phyloP scores from a whole-genome alignment of 2,329 filamentous ascomycete species.

The Microsporum audouinii region DNA sequence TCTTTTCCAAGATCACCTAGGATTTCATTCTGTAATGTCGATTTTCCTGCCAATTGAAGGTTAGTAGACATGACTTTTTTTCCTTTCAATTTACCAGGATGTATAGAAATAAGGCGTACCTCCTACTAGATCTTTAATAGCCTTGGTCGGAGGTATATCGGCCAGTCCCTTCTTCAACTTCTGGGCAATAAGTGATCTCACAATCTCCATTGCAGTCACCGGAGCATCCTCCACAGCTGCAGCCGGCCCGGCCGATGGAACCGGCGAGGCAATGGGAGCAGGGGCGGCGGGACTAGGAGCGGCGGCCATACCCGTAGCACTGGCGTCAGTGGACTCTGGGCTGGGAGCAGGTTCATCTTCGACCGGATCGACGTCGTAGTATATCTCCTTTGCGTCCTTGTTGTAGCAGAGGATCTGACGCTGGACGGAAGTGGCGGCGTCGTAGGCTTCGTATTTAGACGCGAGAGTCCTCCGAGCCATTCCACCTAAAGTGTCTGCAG shows the following conservation, averaged over 20 bases:
- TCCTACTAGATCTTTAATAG: constrained; percentile 96
- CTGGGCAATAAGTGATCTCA: constrained; percentile 81
- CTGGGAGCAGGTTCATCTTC: constrained; percentile 69
- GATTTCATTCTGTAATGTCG: constrained; percentile 96
- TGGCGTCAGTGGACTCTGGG: constrained; percentile 31
- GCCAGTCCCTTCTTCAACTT: constrained; percentile 90
- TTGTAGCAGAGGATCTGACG: constrained; percentile 98
- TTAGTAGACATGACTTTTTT: constrained; percentile 6
- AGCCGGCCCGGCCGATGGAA: constrained; percentile 69
- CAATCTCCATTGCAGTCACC: constrained; percentile 77
- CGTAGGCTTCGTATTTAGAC: constrained; percentile 96
- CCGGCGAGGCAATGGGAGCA: constrained; percentile 44
- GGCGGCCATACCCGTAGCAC: constrained; percentile 28
- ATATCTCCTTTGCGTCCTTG: constrained; percentile 98
- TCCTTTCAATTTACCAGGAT: not conserved
- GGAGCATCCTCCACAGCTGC: constrained; percentile 77
- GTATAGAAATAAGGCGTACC: constrained; percentile 50
- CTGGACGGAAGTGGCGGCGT: constrained; percentile 91
- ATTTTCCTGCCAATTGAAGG: constrained; percentile 58
- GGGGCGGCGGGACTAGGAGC: constrained; percentile 44
- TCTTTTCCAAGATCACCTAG: constrained; percentile 95
- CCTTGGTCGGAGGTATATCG: constrained; percentile 87
- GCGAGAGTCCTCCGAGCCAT: constrained; percentile 96
- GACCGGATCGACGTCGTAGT: constrained; percentile 93
- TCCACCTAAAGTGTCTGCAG: constrained; percentile 87